phyloP scores from a whole-genome alignment of 1,139 yeast species.

The Blastobotrys petasosporus region DNA sequence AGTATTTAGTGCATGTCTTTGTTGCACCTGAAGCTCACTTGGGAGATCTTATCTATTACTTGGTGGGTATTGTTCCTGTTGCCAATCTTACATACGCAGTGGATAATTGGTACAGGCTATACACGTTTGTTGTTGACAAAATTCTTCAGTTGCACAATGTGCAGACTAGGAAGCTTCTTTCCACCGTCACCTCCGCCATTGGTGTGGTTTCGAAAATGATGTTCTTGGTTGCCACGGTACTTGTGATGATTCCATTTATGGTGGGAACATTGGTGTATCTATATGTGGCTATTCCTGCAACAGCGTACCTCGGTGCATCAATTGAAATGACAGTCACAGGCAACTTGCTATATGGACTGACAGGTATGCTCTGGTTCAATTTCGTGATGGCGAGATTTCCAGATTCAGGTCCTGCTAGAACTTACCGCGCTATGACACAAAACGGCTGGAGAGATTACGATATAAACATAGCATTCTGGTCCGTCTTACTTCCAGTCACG shows the following conservation, averaged over 20 bases:
- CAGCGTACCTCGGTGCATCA: not conserved
- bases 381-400: slow-evolving; percentile 8
- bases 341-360: slow-evolving; percentile 7
- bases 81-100: slow-evolving; percentile 10
- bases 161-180: not conserved
- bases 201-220: slow-evolving; percentile 5
- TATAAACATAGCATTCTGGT: slow-evolving; percentile 9
- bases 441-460: slow-evolving; percentile 19
- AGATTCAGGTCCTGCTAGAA: slow-evolving; percentile 5
- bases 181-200: not conserved
- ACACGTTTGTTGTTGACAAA: not conserved
- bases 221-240: slow-evolving; percentile 11
- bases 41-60: slow-evolving; percentile 13
- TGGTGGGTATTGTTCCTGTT: slow-evolving; percentile 19
- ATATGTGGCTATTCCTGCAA: slow-evolving; percentile 7
- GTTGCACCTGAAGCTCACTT: slow-evolving; percentile 5
- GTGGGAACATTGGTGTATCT: slow-evolving; percentile 9
- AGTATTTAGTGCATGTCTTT: slow-evolving; percentile 2
- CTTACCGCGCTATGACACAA: slow-evolving; percentile 8
- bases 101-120: slow-evolving; percentile 16
- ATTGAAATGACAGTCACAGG: slow-evolving; percentile 1
- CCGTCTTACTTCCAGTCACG: slow-evolving; percentile 12
- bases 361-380: slow-evolving; percentile 6
- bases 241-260: slow-evolving; percentile 8
- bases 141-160: not conserved